Conservation (phyloP, 768 basidiomycete genomes). For the Lactarius tabidus region DNA sequence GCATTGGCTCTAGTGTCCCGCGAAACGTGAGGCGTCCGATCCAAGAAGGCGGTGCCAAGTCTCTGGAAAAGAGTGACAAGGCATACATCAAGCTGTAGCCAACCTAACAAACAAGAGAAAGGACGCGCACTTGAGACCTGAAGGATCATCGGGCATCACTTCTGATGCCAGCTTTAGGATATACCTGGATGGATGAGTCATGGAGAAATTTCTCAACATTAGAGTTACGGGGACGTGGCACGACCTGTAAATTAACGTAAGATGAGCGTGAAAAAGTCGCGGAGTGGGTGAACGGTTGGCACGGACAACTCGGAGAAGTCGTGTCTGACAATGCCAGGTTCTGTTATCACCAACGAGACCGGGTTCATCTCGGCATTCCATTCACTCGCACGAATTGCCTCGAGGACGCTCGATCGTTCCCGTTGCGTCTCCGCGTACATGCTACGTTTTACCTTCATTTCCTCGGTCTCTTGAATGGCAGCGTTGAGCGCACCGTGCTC, state of each 20-base stretch:
- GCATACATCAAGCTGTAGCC: neutral
- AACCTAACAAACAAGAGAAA: neutral
- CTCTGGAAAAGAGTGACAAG: conserved; percentile 30
- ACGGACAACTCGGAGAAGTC: conserved; percentile 68
- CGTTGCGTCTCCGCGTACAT: conserved; percentile 91
- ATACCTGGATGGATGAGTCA: conserved; percentile 56
- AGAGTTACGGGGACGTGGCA: conserved; percentile 53
- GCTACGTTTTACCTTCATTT: conserved; percentile 65
- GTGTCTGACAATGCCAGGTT: conserved; percentile 44
- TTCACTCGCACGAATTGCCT: conserved; percentile 61
- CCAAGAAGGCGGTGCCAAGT: conserved; percentile 51
- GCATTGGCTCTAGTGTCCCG: conserved; percentile 51
- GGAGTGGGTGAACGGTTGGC: neutral
- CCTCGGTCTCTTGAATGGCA: conserved; percentile 56
- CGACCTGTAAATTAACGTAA: conserved; percentile 39
- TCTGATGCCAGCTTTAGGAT: conserved; percentile 45
- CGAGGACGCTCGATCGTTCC: conserved; percentile 62
- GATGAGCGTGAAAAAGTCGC: neutral
- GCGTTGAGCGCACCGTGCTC: conserved; percentile 60
- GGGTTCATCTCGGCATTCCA: conserved; percentile 84
- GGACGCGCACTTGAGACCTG: conserved; percentile 24
- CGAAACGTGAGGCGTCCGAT: conserved; percentile 64
- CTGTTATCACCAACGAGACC: conserved; percentile 44
- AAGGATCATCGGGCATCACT: conserved; percentile 25
- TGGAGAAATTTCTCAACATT: conserved; percentile 66